Conservation (phyloP, 2,329 filamentous ascomycete species). For the Triangularia verruculosa region DNA sequence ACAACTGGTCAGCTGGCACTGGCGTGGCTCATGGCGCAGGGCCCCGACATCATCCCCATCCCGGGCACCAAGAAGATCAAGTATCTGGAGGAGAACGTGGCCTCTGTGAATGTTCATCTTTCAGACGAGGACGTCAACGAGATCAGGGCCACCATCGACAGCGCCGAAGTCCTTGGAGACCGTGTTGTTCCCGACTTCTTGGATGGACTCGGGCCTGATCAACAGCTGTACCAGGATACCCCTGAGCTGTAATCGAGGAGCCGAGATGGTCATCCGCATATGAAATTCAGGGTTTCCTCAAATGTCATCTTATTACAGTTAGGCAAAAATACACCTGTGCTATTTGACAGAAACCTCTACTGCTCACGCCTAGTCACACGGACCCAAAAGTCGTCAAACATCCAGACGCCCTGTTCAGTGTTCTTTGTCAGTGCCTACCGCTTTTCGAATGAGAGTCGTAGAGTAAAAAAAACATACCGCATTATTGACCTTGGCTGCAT, state of each 20-base stretch:
- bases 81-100: conserved; percentile 46
- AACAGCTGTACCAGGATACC: not conserved
- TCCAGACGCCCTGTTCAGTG: conserved; percentile 1
- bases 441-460: not conserved
- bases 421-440: not conserved
- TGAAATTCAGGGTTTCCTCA: not conserved
- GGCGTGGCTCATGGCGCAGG: conserved; percentile 61
- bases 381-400: conserved; percentile 7
- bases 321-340: not conserved
- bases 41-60: conserved; percentile 57
- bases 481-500: not conserved
- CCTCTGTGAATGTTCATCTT: conserved; percentile 33
- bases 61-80: conserved; percentile 48
- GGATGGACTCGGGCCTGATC: not conserved
- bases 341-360: not conserved
- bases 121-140: conserved; percentile 34
- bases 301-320: not conserved
- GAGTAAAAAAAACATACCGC: not conserved
- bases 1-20: conserved; percentile 58
- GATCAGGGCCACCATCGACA: conserved; percentile 27
- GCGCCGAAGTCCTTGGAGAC: conserved; percentile 12
- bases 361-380: not conserved
- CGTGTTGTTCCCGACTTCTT: not conserved
- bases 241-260: not conserved
- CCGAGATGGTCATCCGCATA: not conserved